A percentile compares a stretch with the other conserved stretches of the same genome.
phyloP scores from a whole-genome alignment of 305 asterid species.

The Salvia sclarea region DNA sequence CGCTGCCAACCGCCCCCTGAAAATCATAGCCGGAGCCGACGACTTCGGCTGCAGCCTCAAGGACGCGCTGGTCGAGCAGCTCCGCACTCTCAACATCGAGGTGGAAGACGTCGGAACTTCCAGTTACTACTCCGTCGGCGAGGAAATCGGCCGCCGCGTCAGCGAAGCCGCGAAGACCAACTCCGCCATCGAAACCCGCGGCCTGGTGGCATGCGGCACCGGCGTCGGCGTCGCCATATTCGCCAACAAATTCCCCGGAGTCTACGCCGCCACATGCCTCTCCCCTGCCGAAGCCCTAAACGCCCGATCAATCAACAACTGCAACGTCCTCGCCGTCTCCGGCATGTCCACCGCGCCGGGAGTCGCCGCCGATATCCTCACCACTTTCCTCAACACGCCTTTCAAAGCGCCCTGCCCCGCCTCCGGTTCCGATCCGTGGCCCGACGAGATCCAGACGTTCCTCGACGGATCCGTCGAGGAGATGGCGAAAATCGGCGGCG shows the following conservation, averaged over 20 bases:
- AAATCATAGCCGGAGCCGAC: slow-evolving; percentile 76
- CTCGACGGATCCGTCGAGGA: slow-evolving; percentile 55
- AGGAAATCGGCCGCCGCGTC: slow-evolving; percentile 76
- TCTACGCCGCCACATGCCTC: slow-evolving; percentile 81
- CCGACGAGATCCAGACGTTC: slow-evolving; percentile 60
- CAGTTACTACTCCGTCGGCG: slow-evolving; percentile 73
- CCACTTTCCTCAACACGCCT: slow-evolving; percentile 56
- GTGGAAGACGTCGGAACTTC: slow-evolving; percentile 73
- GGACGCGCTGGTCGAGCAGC: slow-evolving; percentile 53
- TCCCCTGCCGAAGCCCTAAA: slow-evolving; percentile 60
- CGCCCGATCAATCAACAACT: slow-evolving; percentile 73
- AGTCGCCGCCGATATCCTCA: slow-evolving; percentile 51
- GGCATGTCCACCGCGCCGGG: slow-evolving; percentile 64
- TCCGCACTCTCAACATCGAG: slow-evolving; percentile 58
- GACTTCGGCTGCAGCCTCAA: slow-evolving; percentile 65
- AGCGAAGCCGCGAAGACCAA: slow-evolving; percentile 45
- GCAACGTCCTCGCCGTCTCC: slow-evolving; percentile 79
- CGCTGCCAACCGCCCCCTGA: slow-evolving; percentile 42
- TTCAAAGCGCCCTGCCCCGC: slow-evolving; percentile 90
- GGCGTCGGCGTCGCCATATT: slow-evolving; percentile 86
- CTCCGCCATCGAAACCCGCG: slow-evolving; percentile 54
- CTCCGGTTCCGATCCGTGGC: slow-evolving; percentile 78
- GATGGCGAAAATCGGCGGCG: slow-evolving; percentile 53
- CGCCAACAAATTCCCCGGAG: slow-evolving; percentile 86
- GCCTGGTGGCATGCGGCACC: slow-evolving; percentile 83